Evolutionary conservation across 129 eudicot genomes (phyloP).

Genomic region (Ambrosia trifida): DNA sequence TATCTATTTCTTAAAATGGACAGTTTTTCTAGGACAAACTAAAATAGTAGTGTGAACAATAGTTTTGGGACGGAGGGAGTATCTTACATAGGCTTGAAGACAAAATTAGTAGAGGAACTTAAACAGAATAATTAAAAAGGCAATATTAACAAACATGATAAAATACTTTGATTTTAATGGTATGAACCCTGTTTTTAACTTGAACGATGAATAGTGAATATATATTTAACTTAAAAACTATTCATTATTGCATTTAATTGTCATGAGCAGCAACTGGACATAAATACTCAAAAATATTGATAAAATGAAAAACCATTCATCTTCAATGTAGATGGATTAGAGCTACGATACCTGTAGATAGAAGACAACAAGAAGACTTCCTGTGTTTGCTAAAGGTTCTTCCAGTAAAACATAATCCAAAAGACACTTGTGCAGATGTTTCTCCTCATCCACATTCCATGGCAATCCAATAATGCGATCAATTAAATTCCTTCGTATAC

Average conservation of each 20-base stretch:
- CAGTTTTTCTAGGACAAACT: background rate
- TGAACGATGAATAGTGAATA: background rate
- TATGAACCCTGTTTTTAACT: background rate
- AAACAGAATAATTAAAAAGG: background rate
- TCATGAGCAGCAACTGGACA: conserved; percentile 1
- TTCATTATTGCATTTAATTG: conserved; percentile 1
- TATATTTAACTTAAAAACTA: background rate
- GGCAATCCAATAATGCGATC: conserved; percentile 90
- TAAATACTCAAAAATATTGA: background rate
- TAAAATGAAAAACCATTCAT: background rate
- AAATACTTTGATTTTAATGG: background rate
- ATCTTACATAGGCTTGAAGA: too few relatives aligned
- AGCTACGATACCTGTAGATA: conserved; percentile 71
- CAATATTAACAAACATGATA: background rate
- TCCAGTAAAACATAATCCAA: conserved; percentile 57
- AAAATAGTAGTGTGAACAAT: background rate
- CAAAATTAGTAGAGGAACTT: background rate
- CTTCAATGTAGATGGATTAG: background rate
- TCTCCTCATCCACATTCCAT: conserved; percentile 86
- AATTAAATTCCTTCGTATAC: conserved; percentile 75
- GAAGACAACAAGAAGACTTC: conserved; percentile 95
- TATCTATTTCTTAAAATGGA: too few relatives aligned
- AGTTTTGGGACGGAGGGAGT: too few relatives aligned
- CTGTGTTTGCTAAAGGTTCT: conserved; percentile 58
- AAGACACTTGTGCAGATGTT: conserved; percentile 73